Percentiles rank a stretch among this genome's conserved stretches.
These are phyloP conservation scores for Leishmania mexicana DNA, from an alignment of 208 protist genomes.

Conservation along the genomic window DNA sequence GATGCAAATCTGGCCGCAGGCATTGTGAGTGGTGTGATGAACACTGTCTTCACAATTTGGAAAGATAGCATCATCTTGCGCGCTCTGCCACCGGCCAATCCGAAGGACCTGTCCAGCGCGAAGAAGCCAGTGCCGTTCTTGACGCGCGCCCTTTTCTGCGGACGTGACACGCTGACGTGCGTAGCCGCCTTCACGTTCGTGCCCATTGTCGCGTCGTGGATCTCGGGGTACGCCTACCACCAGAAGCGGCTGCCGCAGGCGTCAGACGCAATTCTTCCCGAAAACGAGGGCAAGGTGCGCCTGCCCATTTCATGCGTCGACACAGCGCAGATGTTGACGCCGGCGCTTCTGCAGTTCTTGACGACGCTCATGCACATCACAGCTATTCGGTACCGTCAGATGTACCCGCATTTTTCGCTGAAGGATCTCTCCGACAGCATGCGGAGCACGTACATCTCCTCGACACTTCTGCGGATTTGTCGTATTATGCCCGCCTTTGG, in stretches of 20 bases:
- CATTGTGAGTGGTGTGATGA: slow-evolving; percentile 67
- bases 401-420: slow-evolving; percentile 74
- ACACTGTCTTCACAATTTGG: slow-evolving; percentile 80
- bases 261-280: slow-evolving; percentile 43
- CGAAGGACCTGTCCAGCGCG: slow-evolving; percentile 36
- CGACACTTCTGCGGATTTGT: slow-evolving; percentile 76
- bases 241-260: slow-evolving; percentile 41
- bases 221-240: slow-evolving; percentile 64
- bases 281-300: slow-evolving; percentile 55
- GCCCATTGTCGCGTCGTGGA: slow-evolving; percentile 73
- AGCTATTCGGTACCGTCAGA: slow-evolving; percentile 88
- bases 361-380: slow-evolving; percentile 88
- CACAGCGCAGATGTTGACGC: slow-evolving; percentile 75
- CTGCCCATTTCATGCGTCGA: slow-evolving; percentile 68
- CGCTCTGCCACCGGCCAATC: slow-evolving; percentile 58
- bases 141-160: slow-evolving; percentile 76
- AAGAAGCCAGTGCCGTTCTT: slow-evolving; percentile 78
- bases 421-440: slow-evolving; percentile 63
- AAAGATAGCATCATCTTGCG: slow-evolving; percentile 85
- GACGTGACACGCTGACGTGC: slow-evolving; percentile 80
- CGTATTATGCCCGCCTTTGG: slow-evolving; percentile 87
- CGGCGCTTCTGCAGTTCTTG: slow-evolving; percentile 74
- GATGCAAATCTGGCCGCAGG: slow-evolving; percentile 65
- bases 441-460: slow-evolving; percentile 72
- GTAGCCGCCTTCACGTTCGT: slow-evolving; percentile 81